phyloP scores from a whole-genome alignment of 208 protist genomes.

The Trypanosoma avium region DNA sequence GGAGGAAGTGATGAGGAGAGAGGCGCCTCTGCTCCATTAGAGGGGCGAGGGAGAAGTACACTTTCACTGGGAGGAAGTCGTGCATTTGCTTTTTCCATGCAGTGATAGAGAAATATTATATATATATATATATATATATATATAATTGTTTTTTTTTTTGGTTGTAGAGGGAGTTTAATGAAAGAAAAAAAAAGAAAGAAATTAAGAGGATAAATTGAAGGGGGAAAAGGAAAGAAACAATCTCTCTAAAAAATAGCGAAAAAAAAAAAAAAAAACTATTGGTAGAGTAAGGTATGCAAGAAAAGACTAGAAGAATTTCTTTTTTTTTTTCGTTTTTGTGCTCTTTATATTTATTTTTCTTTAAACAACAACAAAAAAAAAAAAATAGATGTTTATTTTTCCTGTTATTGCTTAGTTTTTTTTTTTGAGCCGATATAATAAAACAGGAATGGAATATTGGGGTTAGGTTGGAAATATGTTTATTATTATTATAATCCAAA shows the following conservation, averaged over 20 bases:
- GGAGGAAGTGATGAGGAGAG: too few relatives aligned
- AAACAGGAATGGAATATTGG: too few relatives aligned
- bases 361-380: slow-evolving; percentile 3
- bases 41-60: neutral
- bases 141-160: neutral
- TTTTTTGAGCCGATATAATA: too few relatives aligned
- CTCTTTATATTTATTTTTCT: neutral
- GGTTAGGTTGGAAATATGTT: too few relatives aligned
- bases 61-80: neutral
- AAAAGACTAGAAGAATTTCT: too few relatives aligned
- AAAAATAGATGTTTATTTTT: neutral
- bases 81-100: slow-evolving; percentile 19
- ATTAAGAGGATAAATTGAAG: slow-evolving; percentile 1
- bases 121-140: neutral
- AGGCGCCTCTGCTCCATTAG: neutral
- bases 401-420: neutral
- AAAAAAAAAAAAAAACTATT: too few relatives aligned
- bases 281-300: too few relatives aligned
- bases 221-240: neutral
- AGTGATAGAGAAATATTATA: neutral
- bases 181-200: slow-evolving; percentile 17
- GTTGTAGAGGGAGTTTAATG: neutral
- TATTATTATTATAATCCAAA: too few relatives aligned
- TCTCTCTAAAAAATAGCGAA: too few relatives aligned
- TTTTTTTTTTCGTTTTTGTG: neutral